Conservation (phyloP, 495 filamentous ascomycete species). For the Neurospora sp. region DNA sequence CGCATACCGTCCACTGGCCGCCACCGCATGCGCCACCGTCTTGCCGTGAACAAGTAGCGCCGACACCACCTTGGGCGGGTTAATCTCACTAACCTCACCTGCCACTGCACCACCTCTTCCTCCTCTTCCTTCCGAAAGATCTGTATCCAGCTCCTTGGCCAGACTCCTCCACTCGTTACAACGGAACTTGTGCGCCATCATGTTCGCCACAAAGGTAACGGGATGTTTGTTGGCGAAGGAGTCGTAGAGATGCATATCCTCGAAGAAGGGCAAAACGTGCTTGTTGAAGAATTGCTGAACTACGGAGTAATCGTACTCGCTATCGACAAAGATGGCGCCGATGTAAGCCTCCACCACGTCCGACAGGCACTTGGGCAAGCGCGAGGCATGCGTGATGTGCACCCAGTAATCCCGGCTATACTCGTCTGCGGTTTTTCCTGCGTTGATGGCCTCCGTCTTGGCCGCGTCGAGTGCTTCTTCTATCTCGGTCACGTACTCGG, state of each 20-base stretch:
- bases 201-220: constrained; percentile 36
- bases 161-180: constrained; percentile 38
- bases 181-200: constrained; percentile 34
- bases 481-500: constrained; percentile 60
- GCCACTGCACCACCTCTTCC: neutral
- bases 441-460: constrained; percentile 26
- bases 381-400: constrained; percentile 42
- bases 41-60: constrained; percentile 68
- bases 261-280: constrained; percentile 68
- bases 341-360: constrained; percentile 88
- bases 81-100: constrained; percentile 26
- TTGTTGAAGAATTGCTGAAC: constrained; percentile 68
- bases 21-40: constrained; percentile 51
- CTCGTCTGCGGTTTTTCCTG: constrained; percentile 24
- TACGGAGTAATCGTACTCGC: constrained; percentile 61
- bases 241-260: constrained; percentile 83
- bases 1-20: constrained; percentile 56
- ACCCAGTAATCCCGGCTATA: constrained; percentile 76
- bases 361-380: constrained; percentile 78
- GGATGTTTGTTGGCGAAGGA: constrained; percentile 85
- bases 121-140: neutral
- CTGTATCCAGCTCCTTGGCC: constrained; percentile 7
- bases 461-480: constrained; percentile 41
- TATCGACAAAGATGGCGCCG: constrained; percentile 88
- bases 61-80: constrained; percentile 47